Conservation (phyloP, 352 stramenopile species). For the Phytophthora gonapodyides region DNA sequence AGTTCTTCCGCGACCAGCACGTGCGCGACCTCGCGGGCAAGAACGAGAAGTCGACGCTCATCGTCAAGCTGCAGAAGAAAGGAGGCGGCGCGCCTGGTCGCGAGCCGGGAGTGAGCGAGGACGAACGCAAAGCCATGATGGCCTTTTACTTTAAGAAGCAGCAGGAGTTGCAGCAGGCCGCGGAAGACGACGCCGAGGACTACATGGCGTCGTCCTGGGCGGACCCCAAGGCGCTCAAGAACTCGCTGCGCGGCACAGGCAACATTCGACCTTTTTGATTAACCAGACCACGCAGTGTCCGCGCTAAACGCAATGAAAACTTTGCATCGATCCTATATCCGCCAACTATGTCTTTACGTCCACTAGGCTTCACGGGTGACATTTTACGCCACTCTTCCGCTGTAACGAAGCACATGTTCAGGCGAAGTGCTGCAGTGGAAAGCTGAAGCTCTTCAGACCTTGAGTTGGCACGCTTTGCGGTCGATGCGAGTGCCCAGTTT, state of each 20-base stretch:
- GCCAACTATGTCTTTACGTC: too few species aligned
- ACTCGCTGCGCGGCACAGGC: slow-evolving; percentile 88
- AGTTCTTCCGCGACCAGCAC: slow-evolving; percentile 92
- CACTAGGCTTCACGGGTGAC: too few species aligned
- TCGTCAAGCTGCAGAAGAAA: slow-evolving; percentile 92
- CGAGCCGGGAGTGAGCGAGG: slow-evolving; percentile 89
- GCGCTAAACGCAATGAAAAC: too few species aligned
- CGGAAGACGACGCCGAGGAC: slow-evolving; percentile 93
- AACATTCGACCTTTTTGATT: slow-evolving; percentile 88
- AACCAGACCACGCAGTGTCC: not conserved
- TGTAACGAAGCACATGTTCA: too few species aligned
- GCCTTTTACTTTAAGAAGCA: slow-evolving; percentile 95
- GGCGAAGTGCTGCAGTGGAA: too few species aligned
- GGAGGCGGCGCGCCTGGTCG: slow-evolving; percentile 85
- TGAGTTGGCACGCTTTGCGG: too few species aligned
- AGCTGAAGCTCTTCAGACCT: too few species aligned
- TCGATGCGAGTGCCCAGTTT: too few species aligned
- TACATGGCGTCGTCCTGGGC: slow-evolving; percentile 95
- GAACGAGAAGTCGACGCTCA: slow-evolving; percentile 96
- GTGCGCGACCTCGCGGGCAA: slow-evolving; percentile 92
- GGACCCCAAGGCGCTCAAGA: slow-evolving; percentile 94
- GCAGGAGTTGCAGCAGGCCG: slow-evolving; percentile 83
- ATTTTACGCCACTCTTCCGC: too few species aligned
- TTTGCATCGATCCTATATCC: too few species aligned
- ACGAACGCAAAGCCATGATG: slow-evolving; percentile 98